A percentile compares a stretch with the other conserved stretches of the same genome.
Conservation (phyloP, 257 asterid species). For the Nicotiana benthamiana region DNA sequence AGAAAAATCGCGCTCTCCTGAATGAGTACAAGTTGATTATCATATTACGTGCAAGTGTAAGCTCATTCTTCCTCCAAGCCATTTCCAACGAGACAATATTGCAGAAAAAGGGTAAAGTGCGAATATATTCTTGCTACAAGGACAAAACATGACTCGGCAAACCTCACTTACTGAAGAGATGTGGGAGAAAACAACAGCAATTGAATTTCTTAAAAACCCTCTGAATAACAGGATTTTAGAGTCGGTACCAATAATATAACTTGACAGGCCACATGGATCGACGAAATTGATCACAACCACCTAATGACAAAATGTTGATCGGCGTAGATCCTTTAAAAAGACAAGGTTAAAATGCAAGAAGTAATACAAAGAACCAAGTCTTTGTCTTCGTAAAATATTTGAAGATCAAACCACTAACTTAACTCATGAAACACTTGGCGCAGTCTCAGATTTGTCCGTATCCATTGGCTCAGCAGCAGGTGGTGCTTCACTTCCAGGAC, state of each 20-base stretch:
- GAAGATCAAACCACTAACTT: not conserved
- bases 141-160: not conserved
- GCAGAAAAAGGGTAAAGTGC: not conserved
- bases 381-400: not conserved
- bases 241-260: not conserved
- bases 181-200: not conserved
- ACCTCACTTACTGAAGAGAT: not conserved
- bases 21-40: not conserved
- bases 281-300: not conserved
- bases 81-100: not conserved
- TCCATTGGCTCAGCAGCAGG: slow-evolving; percentile 60
- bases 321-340: not conserved
- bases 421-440: slow-evolving; percentile 16
- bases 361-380: not conserved
- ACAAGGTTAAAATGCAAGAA: not conserved
- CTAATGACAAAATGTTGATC: not conserved
- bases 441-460: slow-evolving; percentile 45
- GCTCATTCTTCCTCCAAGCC: not conserved
- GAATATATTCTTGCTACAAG: not conserved
- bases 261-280: not conserved
- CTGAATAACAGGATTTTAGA: slow-evolving; percentile 19
- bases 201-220: slow-evolving; percentile 14
- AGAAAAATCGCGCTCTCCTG: not conserved
- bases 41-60: not conserved
- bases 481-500: slow-evolving; percentile 25